Evolutionary conservation across 2,329 filamentous ascomycete species (phyloP).

Genomic region (Hypoxylon sp.): DNA sequence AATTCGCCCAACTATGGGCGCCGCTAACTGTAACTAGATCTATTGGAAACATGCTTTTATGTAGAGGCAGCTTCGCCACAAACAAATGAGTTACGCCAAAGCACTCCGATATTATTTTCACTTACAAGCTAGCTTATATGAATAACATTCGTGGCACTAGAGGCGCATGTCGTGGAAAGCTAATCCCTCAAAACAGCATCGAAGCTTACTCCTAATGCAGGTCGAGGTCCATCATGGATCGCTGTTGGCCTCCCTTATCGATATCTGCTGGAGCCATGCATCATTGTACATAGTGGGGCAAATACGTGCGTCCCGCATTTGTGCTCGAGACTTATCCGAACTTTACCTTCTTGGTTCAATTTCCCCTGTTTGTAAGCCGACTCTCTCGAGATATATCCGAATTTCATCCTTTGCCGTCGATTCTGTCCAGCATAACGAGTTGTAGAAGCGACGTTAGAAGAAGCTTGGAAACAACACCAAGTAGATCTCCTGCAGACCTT

Average conservation of each 20-base stretch:
- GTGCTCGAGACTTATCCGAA: conserved; percentile 5
- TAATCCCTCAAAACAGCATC: not conserved
- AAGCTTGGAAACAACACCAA: no score
- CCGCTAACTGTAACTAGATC: not conserved
- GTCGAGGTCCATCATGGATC: not conserved
- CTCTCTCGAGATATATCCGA: no score
- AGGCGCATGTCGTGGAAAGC: not conserved
- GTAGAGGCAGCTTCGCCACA: conserved; percentile 2
- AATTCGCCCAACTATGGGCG: conserved; percentile 10
- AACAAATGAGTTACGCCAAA: not conserved
- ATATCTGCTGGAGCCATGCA: not conserved
- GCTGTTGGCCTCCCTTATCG: not conserved
- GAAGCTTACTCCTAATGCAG: not conserved
- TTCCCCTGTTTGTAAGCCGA: no score
- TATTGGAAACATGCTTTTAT: conserved; percentile 6
- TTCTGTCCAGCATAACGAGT: no score
- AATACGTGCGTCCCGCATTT: conserved; percentile 5
- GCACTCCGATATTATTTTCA: not conserved
- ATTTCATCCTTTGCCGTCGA: no score
- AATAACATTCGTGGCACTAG: not conserved
- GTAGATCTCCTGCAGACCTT: no score
- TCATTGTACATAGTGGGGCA: conserved; percentile 1
- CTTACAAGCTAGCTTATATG: not conserved
- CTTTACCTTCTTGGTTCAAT: no score
- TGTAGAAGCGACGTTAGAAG: no score